phyloP scores from a whole-genome alignment of 83 land plant species.

The Thuja plicata region DNA sequence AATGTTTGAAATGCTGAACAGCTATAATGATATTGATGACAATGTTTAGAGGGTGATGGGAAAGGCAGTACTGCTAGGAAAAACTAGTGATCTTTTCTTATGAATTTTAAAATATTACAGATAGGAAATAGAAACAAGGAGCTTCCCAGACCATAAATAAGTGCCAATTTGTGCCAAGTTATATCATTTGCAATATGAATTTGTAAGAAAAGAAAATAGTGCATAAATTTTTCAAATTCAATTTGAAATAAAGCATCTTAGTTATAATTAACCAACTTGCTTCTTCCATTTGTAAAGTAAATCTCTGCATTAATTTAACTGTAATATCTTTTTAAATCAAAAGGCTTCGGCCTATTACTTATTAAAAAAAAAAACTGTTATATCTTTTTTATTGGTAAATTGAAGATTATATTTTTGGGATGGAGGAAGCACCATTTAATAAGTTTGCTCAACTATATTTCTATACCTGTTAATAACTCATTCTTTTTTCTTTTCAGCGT shows the following conservation, averaged over 20 bases:
- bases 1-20: not conserved
- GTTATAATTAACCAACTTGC: not conserved
- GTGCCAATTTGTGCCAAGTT: not conserved
- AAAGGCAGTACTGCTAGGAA: not conserved
- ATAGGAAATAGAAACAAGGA: not conserved
- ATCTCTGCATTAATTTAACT: not conserved
- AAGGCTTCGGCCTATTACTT: too few species aligned
- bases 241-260: not conserved
- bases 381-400: not conserved
- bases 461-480: not conserved
- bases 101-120: not conserved
- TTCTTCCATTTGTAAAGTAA: not conserved
- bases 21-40: not conserved
- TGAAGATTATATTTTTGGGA: not conserved
- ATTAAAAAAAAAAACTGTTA: too few species aligned
- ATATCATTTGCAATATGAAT: not conserved
- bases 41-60: not conserved
- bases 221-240: not conserved
- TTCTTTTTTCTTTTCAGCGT: conserved; percentile 48
- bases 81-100: not conserved
- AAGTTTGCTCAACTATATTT: not conserved
- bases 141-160: not conserved
- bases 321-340: not conserved
- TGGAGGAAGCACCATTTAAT: not conserved
- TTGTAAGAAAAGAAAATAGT: not conserved